Conservation (phyloP, 352 stramenopile genomes). For the Pythium angustatum region DNA sequence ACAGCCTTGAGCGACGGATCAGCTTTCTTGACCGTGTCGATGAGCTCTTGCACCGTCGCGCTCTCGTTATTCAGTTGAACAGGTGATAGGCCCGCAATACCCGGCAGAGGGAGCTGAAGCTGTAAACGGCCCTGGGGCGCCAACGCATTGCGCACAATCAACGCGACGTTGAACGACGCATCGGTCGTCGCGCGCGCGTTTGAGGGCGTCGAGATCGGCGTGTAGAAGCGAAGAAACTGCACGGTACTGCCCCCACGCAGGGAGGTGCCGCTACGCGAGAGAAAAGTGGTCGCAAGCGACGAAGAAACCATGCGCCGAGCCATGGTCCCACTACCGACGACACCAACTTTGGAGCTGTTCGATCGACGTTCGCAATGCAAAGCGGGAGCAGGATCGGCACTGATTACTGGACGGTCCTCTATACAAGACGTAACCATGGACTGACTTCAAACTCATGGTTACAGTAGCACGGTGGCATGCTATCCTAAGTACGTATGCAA, state of each 20-base stretch:
- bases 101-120: slow-evolving; percentile 64
- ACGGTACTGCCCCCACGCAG: not conserved
- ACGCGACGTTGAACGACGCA: slow-evolving; percentile 12
- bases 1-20: slow-evolving; percentile 65
- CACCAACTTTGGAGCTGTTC: not conserved
- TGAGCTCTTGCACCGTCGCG: slow-evolving; percentile 51
- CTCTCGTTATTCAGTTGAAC: slow-evolving; percentile 42
- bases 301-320: slow-evolving; percentile 5
- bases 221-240: slow-evolving; percentile 11
- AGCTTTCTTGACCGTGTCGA: slow-evolving; percentile 49
- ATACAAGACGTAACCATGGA: not conserved
- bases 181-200: slow-evolving; percentile 11
- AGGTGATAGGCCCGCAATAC: slow-evolving; percentile 49
- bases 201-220: slow-evolving; percentile 7
- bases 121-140: slow-evolving; percentile 42
- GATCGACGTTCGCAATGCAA: not conserved
- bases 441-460: not conserved
- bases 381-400: slow-evolving; percentile 15
- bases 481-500: no score
- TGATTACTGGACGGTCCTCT: slow-evolving; percentile 22
- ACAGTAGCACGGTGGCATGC: no score
- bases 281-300: not conserved
- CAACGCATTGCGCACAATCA: slow-evolving; percentile 53
- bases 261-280: not conserved
- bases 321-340: not conserved